Evolutionary conservation across 192 early-diverging fungal species (phyloP).

Genomic region (Coemansia sp.): DNA sequence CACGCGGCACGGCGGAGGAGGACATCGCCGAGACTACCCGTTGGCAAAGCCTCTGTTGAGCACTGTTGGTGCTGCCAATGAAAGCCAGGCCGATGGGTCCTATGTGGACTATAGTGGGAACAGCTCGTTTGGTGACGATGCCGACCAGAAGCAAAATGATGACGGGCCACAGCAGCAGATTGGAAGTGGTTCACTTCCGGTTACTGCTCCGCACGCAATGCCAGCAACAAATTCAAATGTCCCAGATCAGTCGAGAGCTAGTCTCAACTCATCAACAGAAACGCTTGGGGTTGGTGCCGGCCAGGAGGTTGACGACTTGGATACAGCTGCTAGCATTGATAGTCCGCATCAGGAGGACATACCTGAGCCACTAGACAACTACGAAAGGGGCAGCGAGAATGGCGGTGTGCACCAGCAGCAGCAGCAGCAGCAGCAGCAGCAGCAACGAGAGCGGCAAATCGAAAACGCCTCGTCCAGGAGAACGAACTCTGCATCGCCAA

Average conservation of each 20-base stretch:
- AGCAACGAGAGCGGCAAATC: background rate
- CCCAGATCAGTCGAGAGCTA: slow-evolving; percentile 11
- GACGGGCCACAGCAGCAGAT: slow-evolving; percentile 6
- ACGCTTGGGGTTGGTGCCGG: slow-evolving; percentile 36
- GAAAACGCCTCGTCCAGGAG: background rate
- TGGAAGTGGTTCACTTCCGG: background rate
- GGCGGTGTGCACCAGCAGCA: background rate
- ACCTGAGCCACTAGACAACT: background rate
- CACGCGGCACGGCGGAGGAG: slow-evolving; percentile 11
- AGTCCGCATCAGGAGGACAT: slow-evolving; percentile 22
- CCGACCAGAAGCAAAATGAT: background rate
- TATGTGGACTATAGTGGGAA: slow-evolving; percentile 53
- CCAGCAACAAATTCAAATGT: background rate
- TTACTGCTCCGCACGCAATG: background rate
- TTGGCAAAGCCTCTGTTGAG: slow-evolving; percentile 5
- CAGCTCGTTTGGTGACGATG: slow-evolving; percentile 16
- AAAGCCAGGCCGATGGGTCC: slow-evolving; percentile 32
- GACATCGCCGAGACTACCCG: slow-evolving; percentile 19
- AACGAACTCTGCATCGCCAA: background rate
- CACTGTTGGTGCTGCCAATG: background rate
- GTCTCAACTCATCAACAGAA: slow-evolving; percentile 48
- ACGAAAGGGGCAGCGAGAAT: background rate
- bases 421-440: background rate
- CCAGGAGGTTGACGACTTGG: slow-evolving; percentile 39
- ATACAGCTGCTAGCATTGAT: slow-evolving; percentile 49